Evolutionary conservation across 768 basidiomycete genomes (phyloP).

Genomic region (Lactarius sanguifluus): DNA sequence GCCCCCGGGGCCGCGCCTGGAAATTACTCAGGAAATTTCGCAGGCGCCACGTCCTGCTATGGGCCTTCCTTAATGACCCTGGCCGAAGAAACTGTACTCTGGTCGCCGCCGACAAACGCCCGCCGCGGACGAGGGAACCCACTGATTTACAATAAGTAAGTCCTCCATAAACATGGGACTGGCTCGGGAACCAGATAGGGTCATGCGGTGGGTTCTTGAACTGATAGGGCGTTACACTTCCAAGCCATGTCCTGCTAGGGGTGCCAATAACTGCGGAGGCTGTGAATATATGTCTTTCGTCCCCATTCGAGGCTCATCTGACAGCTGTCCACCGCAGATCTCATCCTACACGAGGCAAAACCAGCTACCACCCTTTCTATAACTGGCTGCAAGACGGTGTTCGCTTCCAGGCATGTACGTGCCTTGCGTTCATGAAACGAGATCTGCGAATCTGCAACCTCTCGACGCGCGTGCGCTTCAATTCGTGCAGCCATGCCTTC

Average conservation of each 20-base stretch:
- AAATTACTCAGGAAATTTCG: background rate
- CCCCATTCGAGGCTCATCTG: background rate
- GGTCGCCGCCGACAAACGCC: background rate
- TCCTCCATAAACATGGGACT: too few species aligned
- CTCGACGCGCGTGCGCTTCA: background rate
- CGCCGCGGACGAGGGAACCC: background rate
- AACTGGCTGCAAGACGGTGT: too few species aligned
- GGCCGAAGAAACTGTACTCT: background rate
- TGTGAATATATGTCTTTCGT: background rate
- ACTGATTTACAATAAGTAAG: background rate
- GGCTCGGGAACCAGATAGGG: too few species aligned
- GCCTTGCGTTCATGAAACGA: slow-evolving; percentile 11
- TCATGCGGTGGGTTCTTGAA: slow-evolving; percentile 2
- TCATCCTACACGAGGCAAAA: background rate
- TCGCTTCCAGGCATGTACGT: background rate
- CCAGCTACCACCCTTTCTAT: too few species aligned
- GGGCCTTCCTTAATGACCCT: background rate
- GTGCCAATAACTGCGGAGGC: slow-evolving; percentile 9
- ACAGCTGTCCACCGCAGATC: background rate
- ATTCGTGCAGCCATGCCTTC: background rate
- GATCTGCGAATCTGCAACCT: slow-evolving; percentile 3
- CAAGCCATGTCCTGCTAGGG: too few species aligned
- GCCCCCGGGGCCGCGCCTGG: slow-evolving; percentile 9
- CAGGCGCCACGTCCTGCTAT: background rate
- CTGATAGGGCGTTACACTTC: background rate